A percentile compares a stretch with the other conserved stretches of the same genome.
Evolutionary conservation across 768 basidiomycete species (phyloP).

Genomic region (Atractiella rhizophila): DNA sequence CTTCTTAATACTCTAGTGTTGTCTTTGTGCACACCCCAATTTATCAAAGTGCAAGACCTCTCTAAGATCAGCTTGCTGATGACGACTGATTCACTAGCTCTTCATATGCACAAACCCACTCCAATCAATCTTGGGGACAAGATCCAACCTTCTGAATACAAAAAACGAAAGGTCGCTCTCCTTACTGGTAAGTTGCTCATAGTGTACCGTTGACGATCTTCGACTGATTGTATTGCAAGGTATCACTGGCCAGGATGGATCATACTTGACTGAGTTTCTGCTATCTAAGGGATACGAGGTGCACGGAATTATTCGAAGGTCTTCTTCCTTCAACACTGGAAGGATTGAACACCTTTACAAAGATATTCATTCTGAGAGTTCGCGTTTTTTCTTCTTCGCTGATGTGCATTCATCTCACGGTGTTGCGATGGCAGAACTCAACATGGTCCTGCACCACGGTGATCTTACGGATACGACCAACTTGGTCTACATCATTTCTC

Average conservation of each 20-base stretch:
- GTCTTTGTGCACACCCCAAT: too few species aligned
- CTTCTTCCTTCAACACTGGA: constrained; percentile 92
- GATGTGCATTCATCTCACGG: neutral
- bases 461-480: constrained; percentile 86
- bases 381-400: neutral
- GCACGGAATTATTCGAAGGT: constrained; percentile 49
- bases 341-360: constrained; percentile 78
- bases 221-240: constrained; percentile 28
- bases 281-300: constrained; percentile 25
- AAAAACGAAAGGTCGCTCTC: constrained; percentile 73
- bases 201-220: neutral
- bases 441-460: constrained; percentile 22
- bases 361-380: constrained; percentile 37
- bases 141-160: too few species aligned
- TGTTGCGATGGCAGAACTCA: constrained; percentile 12
- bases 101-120: too few species aligned
- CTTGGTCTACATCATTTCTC: constrained; percentile 82
- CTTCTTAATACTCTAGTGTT: too few species aligned
- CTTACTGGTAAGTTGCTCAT: constrained; percentile 44
- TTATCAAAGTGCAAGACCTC: too few species aligned
- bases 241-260: constrained; percentile 89
- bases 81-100: too few species aligned
- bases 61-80: too few species aligned
- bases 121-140: too few species aligned
- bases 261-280: constrained; percentile 49